Percentiles rank a stretch among this genome's conserved stretches.
Conservation (phyloP, 106 monocot genomes). For the Platanthera guangdongensis region DNA sequence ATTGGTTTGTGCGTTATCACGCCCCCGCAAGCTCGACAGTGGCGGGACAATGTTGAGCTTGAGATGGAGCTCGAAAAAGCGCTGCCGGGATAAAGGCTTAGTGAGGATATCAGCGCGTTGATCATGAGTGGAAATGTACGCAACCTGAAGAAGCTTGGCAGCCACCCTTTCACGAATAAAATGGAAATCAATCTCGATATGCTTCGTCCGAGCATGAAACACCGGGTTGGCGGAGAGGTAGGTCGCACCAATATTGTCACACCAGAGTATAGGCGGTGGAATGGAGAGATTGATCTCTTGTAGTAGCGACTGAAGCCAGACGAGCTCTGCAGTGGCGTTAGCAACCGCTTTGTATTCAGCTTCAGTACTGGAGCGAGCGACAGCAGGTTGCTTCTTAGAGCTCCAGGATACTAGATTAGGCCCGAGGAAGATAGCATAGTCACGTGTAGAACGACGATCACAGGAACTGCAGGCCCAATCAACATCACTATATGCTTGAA, state of each 20-base stretch:
- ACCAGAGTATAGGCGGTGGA: not conserved
- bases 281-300: not conserved
- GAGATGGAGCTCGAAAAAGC: not conserved
- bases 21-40: not conserved
- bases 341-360: not conserved
- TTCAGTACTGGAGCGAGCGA: no score
- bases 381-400: constrained; percentile 7
- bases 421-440: not conserved
- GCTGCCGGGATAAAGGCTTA: not conserved
- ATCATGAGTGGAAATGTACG: not conserved
- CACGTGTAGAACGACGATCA: no score
- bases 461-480: no score
- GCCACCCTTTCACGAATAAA: constrained; percentile 11
- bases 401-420: constrained; percentile 4
- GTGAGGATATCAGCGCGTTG: constrained; percentile 10
- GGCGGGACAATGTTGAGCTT: not conserved
- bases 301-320: constrained; percentile 3
- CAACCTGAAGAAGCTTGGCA: not conserved
- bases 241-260: constrained; percentile 9
- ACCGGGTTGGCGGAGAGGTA: not conserved
- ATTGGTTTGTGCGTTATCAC: not conserved
- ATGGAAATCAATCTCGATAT: constrained; percentile 11
- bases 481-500: no score
- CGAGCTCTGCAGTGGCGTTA: not conserved
- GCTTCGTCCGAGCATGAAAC: constrained; percentile 14